Evolutionary conservation across 768 basidiomycete species (phyloP).

Genomic region (Dacryopinax primogenitus): DNA sequence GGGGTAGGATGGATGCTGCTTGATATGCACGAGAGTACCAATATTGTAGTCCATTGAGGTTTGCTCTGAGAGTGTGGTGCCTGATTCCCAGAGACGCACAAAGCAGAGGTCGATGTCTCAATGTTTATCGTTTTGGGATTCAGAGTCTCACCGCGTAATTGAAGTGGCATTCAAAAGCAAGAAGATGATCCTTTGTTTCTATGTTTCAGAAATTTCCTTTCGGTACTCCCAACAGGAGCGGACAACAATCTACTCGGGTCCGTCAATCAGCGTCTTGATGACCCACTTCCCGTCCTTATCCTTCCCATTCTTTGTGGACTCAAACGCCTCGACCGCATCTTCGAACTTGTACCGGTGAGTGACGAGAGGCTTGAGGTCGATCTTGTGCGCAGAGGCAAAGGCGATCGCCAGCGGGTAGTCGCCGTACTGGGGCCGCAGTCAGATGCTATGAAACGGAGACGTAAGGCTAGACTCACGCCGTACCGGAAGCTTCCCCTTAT

Average conservation of each 20-base stretch:
- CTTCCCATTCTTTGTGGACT: slow-evolving; percentile 65
- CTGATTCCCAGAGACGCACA: no score
- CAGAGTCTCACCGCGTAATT: no score
- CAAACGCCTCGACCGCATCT: slow-evolving; percentile 67
- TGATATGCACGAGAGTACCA: no score
- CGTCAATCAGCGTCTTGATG: slow-evolving; percentile 82
- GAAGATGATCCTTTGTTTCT: no score
- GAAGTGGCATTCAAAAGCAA: no score
- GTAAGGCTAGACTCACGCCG: slow-evolving; percentile 33
- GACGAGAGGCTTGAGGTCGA: slow-evolving; percentile 78
- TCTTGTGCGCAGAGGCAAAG: slow-evolving; percentile 64
- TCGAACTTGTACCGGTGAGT: slow-evolving; percentile 75
- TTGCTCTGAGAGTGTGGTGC: no score
- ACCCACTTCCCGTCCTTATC: slow-evolving; percentile 75
- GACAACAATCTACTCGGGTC: slow-evolving; percentile 52
- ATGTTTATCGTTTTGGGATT: no score
- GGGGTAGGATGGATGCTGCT: no score
- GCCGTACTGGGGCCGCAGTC: slow-evolving; percentile 21
- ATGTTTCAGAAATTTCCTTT: no score
- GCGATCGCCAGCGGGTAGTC: slow-evolving; percentile 77
- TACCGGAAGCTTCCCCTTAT: slow-evolving; percentile 88
- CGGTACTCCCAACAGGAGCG: no score
- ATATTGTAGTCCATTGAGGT: no score
- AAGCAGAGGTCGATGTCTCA: no score
- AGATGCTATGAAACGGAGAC: neutral